Base-by-base conservation (phyloP, 2,329 filamentous ascomycete genomes). In the Botrytis fabae region DNA sequence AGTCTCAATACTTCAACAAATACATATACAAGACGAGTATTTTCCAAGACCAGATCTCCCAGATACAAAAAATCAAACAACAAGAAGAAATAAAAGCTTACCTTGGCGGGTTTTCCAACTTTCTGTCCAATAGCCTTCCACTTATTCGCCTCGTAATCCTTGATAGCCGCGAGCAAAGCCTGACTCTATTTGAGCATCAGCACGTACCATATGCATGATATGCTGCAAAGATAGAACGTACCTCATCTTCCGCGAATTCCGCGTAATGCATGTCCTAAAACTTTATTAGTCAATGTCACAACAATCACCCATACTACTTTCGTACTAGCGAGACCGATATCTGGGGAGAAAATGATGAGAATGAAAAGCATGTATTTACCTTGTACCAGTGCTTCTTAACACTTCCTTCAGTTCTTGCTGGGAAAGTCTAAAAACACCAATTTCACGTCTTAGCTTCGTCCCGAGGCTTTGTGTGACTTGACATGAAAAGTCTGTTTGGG, bases 331-430 rank as follows among this genome's bases (percentile, higher is more conserved):
- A 76, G 72, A 44, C 35, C 46, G 48, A 25, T 25, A 42, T 66
- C 22, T 28, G 5, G 62, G 59, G 32, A 32, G 25, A 28, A 28
- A 44, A 61, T 16, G 60, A 35, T 40, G 66, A 20, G 38, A 44
- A n/a, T 44, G 46, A 18, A 18, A 18, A 59, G 38, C 40, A 54
- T 66, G 18, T 32, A 42, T 44, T 63, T 85, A 94, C 93, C 88
- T 98, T 98, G 84, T 99, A 98, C 95, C 96, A 99, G 82, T 99
- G 96, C 84, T 98, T 99, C 87, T 98, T 99, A 35, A 99, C 96
- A 80, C 95, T 98, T 12, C 96, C 96, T 84, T 99, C 96, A 60
- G 96, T 99, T 79, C 96, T 89, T 38, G 90, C 91, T 18, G 96
- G 95, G 81, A 99, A 99, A 3, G 93, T 95, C 93, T 97, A 77